These are phyloP conservation scores for Stipa capillata DNA, from an alignment of 176 grass and related monocot genomes.

Conservation along the genomic window DNA sequence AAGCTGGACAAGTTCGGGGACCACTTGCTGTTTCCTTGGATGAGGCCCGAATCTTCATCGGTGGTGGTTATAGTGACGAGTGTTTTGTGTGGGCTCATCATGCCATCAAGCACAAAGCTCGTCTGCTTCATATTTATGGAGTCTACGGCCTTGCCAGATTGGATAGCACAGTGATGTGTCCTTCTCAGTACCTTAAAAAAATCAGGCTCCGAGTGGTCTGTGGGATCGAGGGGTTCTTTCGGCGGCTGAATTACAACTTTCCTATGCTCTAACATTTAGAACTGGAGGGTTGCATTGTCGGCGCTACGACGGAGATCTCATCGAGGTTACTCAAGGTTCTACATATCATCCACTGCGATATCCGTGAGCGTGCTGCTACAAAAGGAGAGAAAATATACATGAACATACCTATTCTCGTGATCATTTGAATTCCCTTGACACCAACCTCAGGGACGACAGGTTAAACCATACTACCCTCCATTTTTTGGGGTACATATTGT, in stretches of 20 bases:
- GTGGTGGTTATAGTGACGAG: not conserved
- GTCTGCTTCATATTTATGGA: not conserved
- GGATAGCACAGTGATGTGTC: not conserved
- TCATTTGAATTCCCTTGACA: too few relatives aligned
- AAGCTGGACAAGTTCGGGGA: not conserved
- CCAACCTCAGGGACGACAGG: too few relatives aligned
- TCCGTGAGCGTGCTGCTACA: fast-evolving
- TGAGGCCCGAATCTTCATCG: not conserved
- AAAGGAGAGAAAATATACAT: too few relatives aligned
- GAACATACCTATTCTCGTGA: too few relatives aligned
- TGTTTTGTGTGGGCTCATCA: not conserved
- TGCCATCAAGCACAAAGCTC: not conserved
- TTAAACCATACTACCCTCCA: too few relatives aligned
- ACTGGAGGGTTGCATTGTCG: not conserved
- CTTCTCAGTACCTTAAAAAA: not conserved
- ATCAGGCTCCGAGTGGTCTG: not conserved
- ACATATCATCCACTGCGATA: not conserved
- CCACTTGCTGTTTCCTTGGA: not conserved
- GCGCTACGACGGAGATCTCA: not conserved
- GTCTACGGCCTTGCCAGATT: not conserved
- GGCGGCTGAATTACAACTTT: not conserved
- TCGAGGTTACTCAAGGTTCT: not conserved
- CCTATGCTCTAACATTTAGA: not conserved
- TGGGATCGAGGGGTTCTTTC: not conserved
- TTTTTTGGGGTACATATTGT: too few relatives aligned